phyloP scores from a whole-genome alignment of 108 stramenopile species.

The Pseudonitzschia delicatissima region DNA sequence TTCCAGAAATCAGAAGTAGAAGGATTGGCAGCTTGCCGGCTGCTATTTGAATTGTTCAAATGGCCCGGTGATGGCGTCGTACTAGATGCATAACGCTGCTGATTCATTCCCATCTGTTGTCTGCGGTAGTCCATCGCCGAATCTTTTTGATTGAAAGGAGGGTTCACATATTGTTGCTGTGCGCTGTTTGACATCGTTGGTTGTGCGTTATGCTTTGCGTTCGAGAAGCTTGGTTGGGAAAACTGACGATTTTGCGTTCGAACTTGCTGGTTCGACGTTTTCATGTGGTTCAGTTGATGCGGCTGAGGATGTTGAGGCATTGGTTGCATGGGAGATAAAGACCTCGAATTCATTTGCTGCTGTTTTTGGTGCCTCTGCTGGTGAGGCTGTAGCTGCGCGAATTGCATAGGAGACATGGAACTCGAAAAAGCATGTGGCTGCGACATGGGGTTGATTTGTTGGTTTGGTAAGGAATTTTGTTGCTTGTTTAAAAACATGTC shows the following conservation, averaged over 20 bases:
- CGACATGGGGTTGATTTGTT: neutral
- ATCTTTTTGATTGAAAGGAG: neutral
- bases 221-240: neutral
- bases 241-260: neutral
- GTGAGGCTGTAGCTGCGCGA: neutral
- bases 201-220: neutral
- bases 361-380: conserved; percentile 11
- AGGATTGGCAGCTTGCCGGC: neutral
- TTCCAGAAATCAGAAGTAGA: neutral
- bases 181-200: neutral
- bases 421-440: neutral
- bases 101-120: neutral
- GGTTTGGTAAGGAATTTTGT: neutral
- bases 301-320: no score
- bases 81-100: neutral
- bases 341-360: no score
- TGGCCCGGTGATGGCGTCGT: neutral
- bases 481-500: neutral
- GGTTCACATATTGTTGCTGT: neutral
- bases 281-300: no score
- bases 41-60: neutral
- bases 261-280: neutral
- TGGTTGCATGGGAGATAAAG: no score
- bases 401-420: neutral
- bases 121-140: neutral